A percentile compares a stretch with the other conserved stretches of the same genome.
phyloP scores from a whole-genome alignment of 495 filamentous ascomycete genomes.

The Talaromyces stipitatus region DNA sequence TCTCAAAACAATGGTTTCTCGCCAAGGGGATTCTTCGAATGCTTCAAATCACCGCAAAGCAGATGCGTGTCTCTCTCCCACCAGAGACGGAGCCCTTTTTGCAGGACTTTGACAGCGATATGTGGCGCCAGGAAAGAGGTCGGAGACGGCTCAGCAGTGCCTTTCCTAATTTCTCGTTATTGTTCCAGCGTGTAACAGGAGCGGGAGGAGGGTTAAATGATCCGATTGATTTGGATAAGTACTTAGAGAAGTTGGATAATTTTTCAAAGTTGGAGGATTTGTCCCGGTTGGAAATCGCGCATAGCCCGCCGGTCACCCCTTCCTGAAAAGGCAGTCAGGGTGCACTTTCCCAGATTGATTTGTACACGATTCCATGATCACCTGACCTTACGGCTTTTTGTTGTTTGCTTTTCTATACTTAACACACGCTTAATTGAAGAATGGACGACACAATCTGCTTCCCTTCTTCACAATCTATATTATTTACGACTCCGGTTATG shows the following conservation, averaged over 20 bases:
- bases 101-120: slow-evolving; percentile 17
- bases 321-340: background rate
- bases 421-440: no score
- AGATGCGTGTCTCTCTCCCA: slow-evolving; percentile 19
- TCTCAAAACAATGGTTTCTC: slow-evolving; percentile 21
- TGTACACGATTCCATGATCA: background rate
- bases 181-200: slow-evolving; percentile 4
- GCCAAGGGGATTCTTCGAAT: slow-evolving; percentile 27
- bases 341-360: background rate
- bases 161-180: slow-evolving; percentile 22
- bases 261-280: background rate
- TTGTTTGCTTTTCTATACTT: no score
- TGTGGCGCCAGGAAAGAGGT: slow-evolving; percentile 16
- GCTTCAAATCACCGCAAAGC: slow-evolving; percentile 22
- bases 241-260: slow-evolving; percentile 23
- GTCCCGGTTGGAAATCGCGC: background rate
- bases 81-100: slow-evolving; percentile 22
- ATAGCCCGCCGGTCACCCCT: background rate
- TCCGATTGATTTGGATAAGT: slow-evolving; percentile 14
- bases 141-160: slow-evolving; percentile 21
- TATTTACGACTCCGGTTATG: no score
- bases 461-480: no score
- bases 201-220: background rate
- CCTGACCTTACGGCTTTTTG: no score
- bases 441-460: no score